Percentiles rank a stretch among this genome's conserved stretches.
Conservation (phyloP, 192 early-diverging fungal genomes). For the Rhizoclosmatium sp. region DNA sequence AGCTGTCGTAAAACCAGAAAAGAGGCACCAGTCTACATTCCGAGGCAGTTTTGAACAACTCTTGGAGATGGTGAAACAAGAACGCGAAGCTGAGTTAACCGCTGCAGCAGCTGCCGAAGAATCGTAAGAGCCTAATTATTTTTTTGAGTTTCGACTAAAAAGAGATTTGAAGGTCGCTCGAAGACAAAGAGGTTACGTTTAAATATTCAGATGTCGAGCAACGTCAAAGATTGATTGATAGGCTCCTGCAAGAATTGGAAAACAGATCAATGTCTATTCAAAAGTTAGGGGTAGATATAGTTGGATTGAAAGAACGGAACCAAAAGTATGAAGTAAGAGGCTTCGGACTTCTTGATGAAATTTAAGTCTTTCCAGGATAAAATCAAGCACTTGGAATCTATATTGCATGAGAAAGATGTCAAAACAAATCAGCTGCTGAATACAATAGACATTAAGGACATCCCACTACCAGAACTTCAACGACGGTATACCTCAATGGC, state of each 20-base stretch:
- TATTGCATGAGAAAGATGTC: constrained; percentile 38
- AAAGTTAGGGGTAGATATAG: constrained; percentile 53
- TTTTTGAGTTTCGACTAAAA: background rate
- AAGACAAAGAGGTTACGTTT: constrained; percentile 14
- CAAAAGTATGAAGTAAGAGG: constrained; percentile 35
- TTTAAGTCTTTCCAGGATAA: constrained; percentile 17
- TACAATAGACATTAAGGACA: constrained; percentile 49
- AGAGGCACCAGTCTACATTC: background rate
- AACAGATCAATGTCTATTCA: constrained; percentile 44
- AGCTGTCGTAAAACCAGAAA: background rate
- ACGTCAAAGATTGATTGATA: constrained; percentile 52
- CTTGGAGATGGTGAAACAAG: constrained; percentile 22
- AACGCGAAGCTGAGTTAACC: constrained; percentile 12
- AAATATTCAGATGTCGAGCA: constrained; percentile 44
- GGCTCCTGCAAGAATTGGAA: constrained; percentile 56
- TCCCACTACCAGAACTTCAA: constrained; percentile 48
- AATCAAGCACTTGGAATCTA: constrained; percentile 35
- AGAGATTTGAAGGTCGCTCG: background rate
- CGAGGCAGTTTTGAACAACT: constrained; percentile 16
- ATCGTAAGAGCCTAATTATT: background rate
- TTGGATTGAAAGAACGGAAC: constrained; percentile 41
- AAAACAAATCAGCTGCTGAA: constrained; percentile 46
- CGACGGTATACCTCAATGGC: constrained; percentile 48
- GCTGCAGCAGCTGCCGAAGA: constrained; percentile 16
- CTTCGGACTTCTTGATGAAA: too few species aligned